phyloP scores from a whole-genome alignment of 2,329 filamentous ascomycete species.

The Penicillium aurantiogriseum region DNA sequence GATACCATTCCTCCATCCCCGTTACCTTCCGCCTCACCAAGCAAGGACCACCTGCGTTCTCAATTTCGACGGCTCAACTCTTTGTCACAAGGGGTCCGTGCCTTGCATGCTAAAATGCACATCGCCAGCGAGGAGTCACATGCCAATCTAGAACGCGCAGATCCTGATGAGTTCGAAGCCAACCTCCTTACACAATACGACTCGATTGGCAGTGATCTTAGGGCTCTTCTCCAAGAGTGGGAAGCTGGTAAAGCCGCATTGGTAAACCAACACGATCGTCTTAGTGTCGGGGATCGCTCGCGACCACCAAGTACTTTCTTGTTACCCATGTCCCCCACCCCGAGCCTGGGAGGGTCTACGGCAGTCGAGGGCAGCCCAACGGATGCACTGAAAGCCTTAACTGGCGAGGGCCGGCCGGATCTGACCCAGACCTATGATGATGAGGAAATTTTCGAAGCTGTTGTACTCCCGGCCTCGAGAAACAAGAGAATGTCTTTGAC shows the following conservation, averaged over 20 bases:
- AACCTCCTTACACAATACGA: slow-evolving; percentile 88
- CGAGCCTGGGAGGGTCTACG: slow-evolving; percentile 47
- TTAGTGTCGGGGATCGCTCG: slow-evolving; percentile 64
- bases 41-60: slow-evolving; percentile 78
- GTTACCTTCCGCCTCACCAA: slow-evolving; percentile 67
- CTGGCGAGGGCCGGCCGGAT: slow-evolving; percentile 59
- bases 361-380: slow-evolving; percentile 58
- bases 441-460: slow-evolving; percentile 85
- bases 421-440: slow-evolving; percentile 47
- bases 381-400: slow-evolving; percentile 75
- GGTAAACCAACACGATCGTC: slow-evolving; percentile 75
- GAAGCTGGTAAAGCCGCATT: slow-evolving; percentile 82
- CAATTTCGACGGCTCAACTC: slow-evolving; percentile 86
- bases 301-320: slow-evolving; percentile 49
- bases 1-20: slow-evolving; percentile 52
- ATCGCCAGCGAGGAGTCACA: slow-evolving; percentile 87
- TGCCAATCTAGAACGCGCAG: slow-evolving; percentile 70
- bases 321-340: slow-evolving; percentile 46
- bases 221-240: slow-evolving; percentile 78
- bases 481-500: slow-evolving; percentile 69
- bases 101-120: slow-evolving; percentile 91
- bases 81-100: slow-evolving; percentile 84
- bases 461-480: slow-evolving; percentile 65
- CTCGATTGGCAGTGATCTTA: slow-evolving; percentile 84
- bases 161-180: slow-evolving; percentile 68